phyloP scores from a whole-genome alignment of 1,139 yeast species.

The Scheffersomyces segobiensis region DNA sequence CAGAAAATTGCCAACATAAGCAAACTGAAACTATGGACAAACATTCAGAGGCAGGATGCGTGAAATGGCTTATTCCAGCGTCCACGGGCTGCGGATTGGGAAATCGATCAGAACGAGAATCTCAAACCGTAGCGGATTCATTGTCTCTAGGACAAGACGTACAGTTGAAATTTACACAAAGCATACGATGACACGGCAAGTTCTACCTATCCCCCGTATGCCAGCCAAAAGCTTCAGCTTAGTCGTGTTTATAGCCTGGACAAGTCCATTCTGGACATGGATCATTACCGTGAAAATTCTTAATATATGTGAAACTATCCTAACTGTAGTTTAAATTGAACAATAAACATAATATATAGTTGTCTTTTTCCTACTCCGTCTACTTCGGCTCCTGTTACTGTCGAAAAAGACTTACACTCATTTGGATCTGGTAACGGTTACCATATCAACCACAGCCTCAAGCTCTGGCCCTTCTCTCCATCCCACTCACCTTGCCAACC shows the following conservation, averaged over 20 bases:
- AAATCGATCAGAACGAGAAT: not conserved
- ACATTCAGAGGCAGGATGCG: not conserved
- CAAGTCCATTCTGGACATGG: not conserved
- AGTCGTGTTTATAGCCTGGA: not conserved
- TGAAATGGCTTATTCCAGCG: not conserved
- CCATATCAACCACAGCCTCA: not conserved
- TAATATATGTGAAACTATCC: not conserved
- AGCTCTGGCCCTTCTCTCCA: not conserved
- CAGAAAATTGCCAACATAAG: not conserved
- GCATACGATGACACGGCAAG: not conserved
- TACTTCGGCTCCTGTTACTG: not conserved
- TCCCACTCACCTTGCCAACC: not conserved
- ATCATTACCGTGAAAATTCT: not conserved
- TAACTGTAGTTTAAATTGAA: not conserved
- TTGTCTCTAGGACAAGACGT: not conserved
- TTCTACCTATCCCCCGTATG: not conserved
- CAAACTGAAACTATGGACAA: not conserved
- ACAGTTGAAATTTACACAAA: conserved; percentile 1
- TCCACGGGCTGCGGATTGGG: not conserved
- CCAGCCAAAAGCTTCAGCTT: not conserved
- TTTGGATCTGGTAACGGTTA: not conserved
- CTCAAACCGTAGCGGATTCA: not conserved
- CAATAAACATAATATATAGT: not conserved
- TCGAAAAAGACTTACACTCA: not conserved
- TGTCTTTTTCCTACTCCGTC: not conserved